Conservation (phyloP, 257 asterid genomes). For the Osmanthus fragrans region DNA sequence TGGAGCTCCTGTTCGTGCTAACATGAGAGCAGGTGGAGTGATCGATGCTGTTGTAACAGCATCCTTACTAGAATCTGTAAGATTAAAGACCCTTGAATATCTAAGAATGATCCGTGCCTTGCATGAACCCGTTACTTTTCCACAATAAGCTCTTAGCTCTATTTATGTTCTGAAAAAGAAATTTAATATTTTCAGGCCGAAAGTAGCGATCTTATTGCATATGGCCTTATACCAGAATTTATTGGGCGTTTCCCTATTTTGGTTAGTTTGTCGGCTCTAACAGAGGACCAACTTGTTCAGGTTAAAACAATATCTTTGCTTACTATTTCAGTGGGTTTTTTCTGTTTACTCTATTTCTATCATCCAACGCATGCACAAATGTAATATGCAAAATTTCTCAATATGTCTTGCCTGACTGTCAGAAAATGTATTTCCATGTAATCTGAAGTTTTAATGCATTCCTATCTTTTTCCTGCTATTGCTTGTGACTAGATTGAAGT, state of each 20-base stretch:
- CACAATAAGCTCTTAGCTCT: slow-evolving; percentile 22
- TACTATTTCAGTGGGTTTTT: neutral
- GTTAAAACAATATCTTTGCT: slow-evolving; percentile 40
- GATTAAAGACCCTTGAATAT: slow-evolving; percentile 33
- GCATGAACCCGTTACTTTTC: slow-evolving; percentile 23
- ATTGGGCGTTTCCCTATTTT: slow-evolving; percentile 94
- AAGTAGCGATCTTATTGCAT: slow-evolving; percentile 88
- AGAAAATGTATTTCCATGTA: neutral
- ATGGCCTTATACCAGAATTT: slow-evolving; percentile 93
- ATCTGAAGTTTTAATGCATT: neutral
- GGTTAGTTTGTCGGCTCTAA: slow-evolving; percentile 83
- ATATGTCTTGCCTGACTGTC: slow-evolving; percentile 2
- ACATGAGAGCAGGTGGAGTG: slow-evolving; percentile 84
- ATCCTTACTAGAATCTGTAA: slow-evolving; percentile 85
- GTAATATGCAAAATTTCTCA: neutral
- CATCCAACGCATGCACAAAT: neutral
- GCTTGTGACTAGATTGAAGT: neutral
- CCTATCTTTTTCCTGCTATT: neutral
- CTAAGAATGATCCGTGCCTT: slow-evolving; percentile 14
- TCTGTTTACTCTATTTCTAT: neutral
- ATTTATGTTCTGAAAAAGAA: slow-evolving; percentile 27
- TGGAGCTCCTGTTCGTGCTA: slow-evolving; percentile 92
- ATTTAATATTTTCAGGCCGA: slow-evolving; percentile 65
- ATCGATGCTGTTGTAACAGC: slow-evolving; percentile 72
- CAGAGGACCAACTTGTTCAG: slow-evolving; percentile 91